Conservation (phyloP, 148 eudicot species). For the Polygonum aviculare region DNA sequence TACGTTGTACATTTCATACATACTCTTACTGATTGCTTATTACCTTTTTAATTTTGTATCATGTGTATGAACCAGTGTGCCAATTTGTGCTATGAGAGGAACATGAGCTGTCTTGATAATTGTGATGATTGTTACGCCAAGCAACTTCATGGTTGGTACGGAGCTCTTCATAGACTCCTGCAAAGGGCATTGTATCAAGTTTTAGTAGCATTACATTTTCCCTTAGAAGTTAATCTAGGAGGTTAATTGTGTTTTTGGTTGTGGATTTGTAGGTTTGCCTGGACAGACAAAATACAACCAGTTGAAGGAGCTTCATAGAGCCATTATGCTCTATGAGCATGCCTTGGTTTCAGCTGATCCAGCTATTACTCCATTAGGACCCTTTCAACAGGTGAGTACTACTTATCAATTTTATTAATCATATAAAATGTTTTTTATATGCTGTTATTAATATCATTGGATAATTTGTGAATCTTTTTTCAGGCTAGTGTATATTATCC, state of each 20-base stretch:
- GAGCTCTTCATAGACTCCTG: slow-evolving; percentile 60
- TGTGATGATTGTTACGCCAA: slow-evolving; percentile 57
- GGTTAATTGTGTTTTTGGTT: background rate
- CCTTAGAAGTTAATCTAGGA: background rate
- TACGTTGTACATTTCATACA: background rate
- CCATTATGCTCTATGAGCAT: slow-evolving; percentile 64
- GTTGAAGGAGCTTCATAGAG: slow-evolving; percentile 66
- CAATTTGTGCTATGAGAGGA: slow-evolving; percentile 39
- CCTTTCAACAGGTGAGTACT: slow-evolving; percentile 54
- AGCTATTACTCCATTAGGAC: slow-evolving; percentile 55
- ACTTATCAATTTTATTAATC: background rate
- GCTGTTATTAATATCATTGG: background rate
- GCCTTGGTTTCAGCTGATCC: slow-evolving; percentile 79
- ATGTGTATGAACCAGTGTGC: slow-evolving; percentile 28
- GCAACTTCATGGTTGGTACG: slow-evolving; percentile 72
- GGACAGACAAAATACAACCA: slow-evolving; percentile 84
- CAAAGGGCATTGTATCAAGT: slow-evolving; percentile 75
- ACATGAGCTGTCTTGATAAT: slow-evolving; percentile 52
- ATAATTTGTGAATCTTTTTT: background rate
- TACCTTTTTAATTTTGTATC: background rate
- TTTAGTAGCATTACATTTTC: background rate
- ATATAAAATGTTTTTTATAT: background rate
- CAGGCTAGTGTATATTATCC: slow-evolving; percentile 88
- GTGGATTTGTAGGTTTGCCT: slow-evolving; percentile 45
- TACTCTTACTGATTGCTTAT: slow-evolving; percentile 3